Percentiles rank a stretch among this genome's conserved stretches.
phyloP scores from a whole-genome alignment of 2,329 filamentous ascomycete genomes.

The Alternaria sp. region DNA sequence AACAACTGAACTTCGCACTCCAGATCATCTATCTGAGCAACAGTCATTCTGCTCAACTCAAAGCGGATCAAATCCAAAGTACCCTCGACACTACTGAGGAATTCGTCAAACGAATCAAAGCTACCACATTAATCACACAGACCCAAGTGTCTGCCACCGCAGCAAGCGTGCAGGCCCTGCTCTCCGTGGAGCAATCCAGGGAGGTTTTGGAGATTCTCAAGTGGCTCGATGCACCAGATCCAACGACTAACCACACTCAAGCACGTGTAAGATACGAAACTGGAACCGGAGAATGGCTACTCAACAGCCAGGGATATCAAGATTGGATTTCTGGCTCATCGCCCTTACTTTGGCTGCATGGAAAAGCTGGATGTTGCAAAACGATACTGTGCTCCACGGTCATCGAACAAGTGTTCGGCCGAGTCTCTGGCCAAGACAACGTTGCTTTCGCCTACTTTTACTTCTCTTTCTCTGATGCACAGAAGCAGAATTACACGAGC shows the following conservation, averaged over 20 bases:
- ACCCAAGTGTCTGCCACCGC: background rate
- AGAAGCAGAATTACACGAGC: background rate
- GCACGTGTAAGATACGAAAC: background rate
- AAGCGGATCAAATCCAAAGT: background rate
- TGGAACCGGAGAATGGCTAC: background rate
- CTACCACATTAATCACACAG: background rate
- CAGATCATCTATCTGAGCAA: background rate
- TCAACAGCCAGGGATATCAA: background rate
- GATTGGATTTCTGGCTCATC: background rate
- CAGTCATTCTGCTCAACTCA: background rate
- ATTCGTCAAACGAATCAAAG: background rate
- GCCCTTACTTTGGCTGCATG: background rate
- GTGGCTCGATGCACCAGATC: background rate
- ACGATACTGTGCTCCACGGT: background rate
- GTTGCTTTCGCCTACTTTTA: background rate
- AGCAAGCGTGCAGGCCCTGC: background rate
- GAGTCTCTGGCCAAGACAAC: background rate
- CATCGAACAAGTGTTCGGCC: background rate
- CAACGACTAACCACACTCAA: background rate
- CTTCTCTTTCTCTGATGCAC: background rate
- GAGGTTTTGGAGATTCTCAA: background rate
- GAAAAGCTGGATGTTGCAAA: background rate
- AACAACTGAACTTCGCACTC: background rate
- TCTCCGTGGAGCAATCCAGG: background rate
- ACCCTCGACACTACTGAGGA: background rate